phyloP scores from a whole-genome alignment of 495 filamentous ascomycete genomes.

The Elasticomyces elasticus region DNA sequence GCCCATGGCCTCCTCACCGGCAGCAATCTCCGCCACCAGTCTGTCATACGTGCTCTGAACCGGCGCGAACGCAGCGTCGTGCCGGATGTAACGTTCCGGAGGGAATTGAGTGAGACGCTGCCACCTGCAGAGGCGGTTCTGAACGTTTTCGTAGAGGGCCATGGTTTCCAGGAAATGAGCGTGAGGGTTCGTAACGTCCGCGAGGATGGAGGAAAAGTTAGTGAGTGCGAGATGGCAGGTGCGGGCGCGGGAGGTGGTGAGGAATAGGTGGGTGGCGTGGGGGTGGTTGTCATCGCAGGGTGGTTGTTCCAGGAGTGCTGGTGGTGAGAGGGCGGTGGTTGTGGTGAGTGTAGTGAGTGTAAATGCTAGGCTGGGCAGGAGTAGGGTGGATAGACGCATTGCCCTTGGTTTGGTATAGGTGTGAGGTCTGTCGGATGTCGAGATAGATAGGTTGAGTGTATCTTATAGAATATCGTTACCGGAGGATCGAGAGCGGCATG shows the following conservation, averaged over 20 bases:
- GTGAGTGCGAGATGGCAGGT: neutral
- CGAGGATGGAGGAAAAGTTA: neutral
- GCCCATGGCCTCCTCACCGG: neutral
- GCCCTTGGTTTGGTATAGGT: no score
- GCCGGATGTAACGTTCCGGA: neutral
- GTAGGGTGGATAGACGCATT: no score
- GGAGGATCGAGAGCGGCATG: no score
- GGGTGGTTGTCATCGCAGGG: neutral
- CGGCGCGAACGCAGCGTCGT: neutral
- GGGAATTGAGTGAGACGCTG: neutral
- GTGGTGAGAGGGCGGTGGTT: neutral
- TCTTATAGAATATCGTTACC: no score
- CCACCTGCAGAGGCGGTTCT: neutral
- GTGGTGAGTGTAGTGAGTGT: neutral
- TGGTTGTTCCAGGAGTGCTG: neutral
- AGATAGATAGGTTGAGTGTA: no score
- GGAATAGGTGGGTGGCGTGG: neutral
- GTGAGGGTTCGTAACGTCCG: neutral
- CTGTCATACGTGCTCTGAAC: neutral
- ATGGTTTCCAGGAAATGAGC: neutral
- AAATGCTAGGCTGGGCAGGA: no score
- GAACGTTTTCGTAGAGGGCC: neutral
- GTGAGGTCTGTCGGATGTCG: no score
- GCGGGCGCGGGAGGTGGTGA: neutral
- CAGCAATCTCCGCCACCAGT: neutral